A percentile compares a stretch with the other conserved stretches of the same genome.
phyloP scores from a whole-genome alignment of 2,329 filamentous ascomycete species.

The Cladosporium halotolerans region DNA sequence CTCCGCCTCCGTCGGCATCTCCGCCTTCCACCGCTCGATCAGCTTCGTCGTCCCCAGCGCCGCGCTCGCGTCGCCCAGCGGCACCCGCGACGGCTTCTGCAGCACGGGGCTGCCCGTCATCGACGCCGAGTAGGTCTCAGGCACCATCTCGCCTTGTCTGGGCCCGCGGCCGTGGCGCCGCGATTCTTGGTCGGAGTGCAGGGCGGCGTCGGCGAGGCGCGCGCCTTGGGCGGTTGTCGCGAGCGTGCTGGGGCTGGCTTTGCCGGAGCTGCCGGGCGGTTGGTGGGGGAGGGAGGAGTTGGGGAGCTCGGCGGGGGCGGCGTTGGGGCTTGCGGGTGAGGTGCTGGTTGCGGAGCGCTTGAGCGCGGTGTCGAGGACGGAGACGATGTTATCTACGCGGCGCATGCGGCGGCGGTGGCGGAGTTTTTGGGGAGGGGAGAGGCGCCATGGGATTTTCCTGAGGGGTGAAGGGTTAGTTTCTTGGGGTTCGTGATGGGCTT shows the following conservation, averaged over 20 bases:
- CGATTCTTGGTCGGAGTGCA: slow-evolving; percentile 12
- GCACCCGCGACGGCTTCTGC: slow-evolving; percentile 11
- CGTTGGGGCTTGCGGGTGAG: background rate
- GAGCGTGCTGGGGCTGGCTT: slow-evolving; percentile 24
- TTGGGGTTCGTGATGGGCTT: slow-evolving; percentile 13
- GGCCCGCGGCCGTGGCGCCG: slow-evolving; percentile 29
- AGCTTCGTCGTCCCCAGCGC: slow-evolving; percentile 59
- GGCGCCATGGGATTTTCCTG: slow-evolving; percentile 94
- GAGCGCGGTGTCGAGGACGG: slow-evolving; percentile 72
- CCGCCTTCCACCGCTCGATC: slow-evolving; percentile 82
- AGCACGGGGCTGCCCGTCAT: background rate
- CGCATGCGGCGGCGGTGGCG: slow-evolving; percentile 78
- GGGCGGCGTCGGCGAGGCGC: slow-evolving; percentile 20
- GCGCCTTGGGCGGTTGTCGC: slow-evolving; percentile 27
- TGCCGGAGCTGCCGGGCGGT: slow-evolving; percentile 13
- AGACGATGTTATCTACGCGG: slow-evolving; percentile 80
- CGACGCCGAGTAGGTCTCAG: background rate
- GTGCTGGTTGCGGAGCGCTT: slow-evolving; percentile 44
- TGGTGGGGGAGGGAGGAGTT: slow-evolving; percentile 11
- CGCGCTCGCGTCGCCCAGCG: slow-evolving; percentile 23
- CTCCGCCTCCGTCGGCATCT: slow-evolving; percentile 93
- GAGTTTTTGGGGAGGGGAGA: slow-evolving; percentile 85
- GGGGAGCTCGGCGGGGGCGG: slow-evolving; percentile 4
- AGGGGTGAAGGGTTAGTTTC: background rate
- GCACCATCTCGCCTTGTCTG: slow-evolving; percentile 22